Evolutionary conservation across 176 grass and related monocot genomes (phyloP).

Genomic region (Metroxylon sagu): DNA sequence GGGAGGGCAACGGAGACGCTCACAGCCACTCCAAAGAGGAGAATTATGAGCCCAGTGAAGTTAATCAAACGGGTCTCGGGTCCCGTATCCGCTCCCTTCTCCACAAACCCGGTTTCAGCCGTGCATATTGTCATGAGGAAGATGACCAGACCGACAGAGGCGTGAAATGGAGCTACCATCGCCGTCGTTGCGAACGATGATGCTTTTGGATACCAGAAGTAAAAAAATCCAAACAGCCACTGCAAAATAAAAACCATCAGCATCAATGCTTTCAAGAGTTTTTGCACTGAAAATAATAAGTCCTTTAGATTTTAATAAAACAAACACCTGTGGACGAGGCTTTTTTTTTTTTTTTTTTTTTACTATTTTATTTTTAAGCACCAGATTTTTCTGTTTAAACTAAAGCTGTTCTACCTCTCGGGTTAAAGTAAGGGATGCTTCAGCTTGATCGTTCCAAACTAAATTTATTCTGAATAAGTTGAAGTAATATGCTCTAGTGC

Average conservation of each 20-base stretch:
- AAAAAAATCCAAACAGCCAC: constrained; percentile 77
- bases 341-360: too few species aligned
- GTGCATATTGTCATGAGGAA: constrained; percentile 80
- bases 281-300: too few species aligned
- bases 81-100: constrained; percentile 43
- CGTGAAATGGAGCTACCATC: constrained; percentile 28
- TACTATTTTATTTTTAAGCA: too few species aligned
- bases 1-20: constrained; percentile 41
- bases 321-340: too few species aligned
- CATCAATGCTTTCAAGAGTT: neutral
- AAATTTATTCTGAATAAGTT: too few species aligned
- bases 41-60: constrained; percentile 70
- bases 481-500: too few species aligned
- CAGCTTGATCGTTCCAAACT: too few species aligned
- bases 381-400: too few species aligned
- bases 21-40: constrained; percentile 61
- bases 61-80: constrained; percentile 68
- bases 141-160: constrained; percentile 45
- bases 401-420: too few species aligned
- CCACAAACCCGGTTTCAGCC: constrained; percentile 61
- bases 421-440: too few species aligned
- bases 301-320: too few species aligned
- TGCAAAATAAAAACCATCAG: constrained; percentile 19
- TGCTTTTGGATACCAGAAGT: constrained; percentile 53
- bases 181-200: neutral